Percentiles rank a stretch among this genome's conserved stretches.
These are phyloP conservation scores for Mycena citricolor DNA, from an alignment of 1,284 basidiomycete species.

Conservation along the genomic window DNA sequence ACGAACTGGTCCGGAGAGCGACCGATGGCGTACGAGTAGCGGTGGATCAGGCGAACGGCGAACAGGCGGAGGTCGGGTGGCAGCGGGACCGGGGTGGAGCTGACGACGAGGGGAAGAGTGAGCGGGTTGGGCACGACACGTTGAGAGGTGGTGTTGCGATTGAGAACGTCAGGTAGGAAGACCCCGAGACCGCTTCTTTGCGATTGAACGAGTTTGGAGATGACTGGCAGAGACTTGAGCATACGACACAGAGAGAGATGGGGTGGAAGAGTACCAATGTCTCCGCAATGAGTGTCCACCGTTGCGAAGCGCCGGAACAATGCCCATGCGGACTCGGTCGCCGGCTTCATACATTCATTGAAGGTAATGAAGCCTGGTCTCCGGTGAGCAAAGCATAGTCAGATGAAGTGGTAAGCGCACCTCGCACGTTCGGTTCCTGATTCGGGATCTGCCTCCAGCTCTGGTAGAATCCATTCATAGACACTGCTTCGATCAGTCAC, in stretches of 20 bases:
- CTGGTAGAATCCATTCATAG: too few species aligned
- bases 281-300: constrained; percentile 20
- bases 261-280: too few species aligned
- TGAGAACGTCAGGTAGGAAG: constrained; percentile 16
- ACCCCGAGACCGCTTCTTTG: constrained; percentile 12
- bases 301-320: constrained; percentile 15
- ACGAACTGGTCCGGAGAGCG: constrained; percentile 17
- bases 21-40: constrained; percentile 20
- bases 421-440: too few species aligned
- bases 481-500: too few species aligned
- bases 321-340: constrained; percentile 14
- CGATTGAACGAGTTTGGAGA: constrained; percentile 12
- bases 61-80: constrained; percentile 20
- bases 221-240: too few species aligned
- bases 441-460: too few species aligned
- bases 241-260: too few species aligned
- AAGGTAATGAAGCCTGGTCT: too few species aligned
- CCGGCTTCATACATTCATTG: constrained; percentile 15
- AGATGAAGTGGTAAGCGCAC: too few species aligned
- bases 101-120: constrained; percentile 16
- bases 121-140: constrained; percentile 5
- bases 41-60: constrained; percentile 22
- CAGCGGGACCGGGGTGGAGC: constrained; percentile 14
- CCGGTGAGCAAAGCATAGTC: too few species aligned
- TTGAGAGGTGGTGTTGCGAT: constrained; percentile 2